A percentile compares a stretch with the other conserved stretches of the same genome.
These are phyloP conservation scores for Lumnitzera littorea DNA, from an alignment of 345 rosid species.

Conservation along the genomic window DNA sequence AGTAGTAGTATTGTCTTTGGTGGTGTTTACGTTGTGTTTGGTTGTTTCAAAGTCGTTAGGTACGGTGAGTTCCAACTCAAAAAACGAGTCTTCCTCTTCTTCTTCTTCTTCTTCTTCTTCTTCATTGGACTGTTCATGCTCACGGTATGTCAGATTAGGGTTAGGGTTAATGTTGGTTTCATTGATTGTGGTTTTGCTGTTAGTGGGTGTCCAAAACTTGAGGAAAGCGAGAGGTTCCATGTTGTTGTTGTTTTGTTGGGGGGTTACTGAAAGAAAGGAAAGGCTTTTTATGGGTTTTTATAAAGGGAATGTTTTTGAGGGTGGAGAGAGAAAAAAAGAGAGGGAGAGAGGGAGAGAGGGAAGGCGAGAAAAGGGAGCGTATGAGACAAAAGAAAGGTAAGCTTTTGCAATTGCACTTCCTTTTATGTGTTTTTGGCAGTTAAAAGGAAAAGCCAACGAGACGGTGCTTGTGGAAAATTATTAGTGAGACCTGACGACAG, in stretches of 20 bases:
- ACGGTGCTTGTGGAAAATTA: constrained; percentile 22
- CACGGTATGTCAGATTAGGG: too few species aligned
- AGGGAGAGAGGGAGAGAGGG: background rate
- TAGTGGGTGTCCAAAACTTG: constrained; percentile 42
- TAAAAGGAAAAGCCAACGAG: constrained; percentile 5
- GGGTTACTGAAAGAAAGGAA: too few species aligned
- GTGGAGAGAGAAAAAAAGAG: constrained; percentile 4
- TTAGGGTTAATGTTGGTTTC: background rate
- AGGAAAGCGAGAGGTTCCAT: constrained; percentile 75
- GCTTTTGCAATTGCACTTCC: too few species aligned
- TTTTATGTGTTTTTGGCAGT: constrained; percentile 7
- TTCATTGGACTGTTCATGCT: background rate
- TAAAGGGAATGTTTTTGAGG: background rate
- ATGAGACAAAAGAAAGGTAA: too few species aligned
- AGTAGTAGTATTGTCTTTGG: too few species aligned
- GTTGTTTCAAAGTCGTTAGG: constrained; percentile 23
- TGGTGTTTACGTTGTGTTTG: constrained; percentile 4
- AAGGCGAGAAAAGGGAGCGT: background rate
- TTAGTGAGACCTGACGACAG: background rate
- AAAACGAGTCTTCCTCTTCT: constrained; percentile 86
- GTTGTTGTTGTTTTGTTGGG: background rate
- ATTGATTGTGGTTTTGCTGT: constrained; percentile 9
- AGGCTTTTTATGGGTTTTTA: background rate
- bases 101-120: constrained; percentile 61
- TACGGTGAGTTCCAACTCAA: constrained; percentile 73